Base-by-base conservation (phyloP, 2,329 filamentous ascomycete genomes). In the Fusarium vanettenii region DNA sequence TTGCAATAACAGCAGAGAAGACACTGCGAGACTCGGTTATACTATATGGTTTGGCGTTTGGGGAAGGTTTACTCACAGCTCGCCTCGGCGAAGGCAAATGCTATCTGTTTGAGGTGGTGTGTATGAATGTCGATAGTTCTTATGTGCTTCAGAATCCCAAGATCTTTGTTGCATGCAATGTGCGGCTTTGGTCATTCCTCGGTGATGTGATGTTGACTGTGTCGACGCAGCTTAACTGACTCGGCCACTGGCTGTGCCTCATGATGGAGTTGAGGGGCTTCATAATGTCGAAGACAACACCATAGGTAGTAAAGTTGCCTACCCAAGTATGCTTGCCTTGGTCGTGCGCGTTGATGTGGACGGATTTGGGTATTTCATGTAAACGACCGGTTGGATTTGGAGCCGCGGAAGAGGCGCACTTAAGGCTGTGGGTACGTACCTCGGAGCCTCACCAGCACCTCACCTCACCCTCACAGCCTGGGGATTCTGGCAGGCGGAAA, bases 21-120 rank as follows among this genome's bases (percentile, higher is more conserved):
- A 70, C 35, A 31, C 56, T 73, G 59, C 37, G 60, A 56, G 57
- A 66, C 61, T 69, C 59, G 56, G 61, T 73, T 75, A 65, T 63
- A 73, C 50, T 73, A 65, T 60, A 60, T 62, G 48, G 63, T 65
- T 75, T 71, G 74, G 74, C 74, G 74, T 76, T 76, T 55, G 57
- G 74, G 74, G 60, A 72, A 67, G 71, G 68, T 52, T 69, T 20
- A 33, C 27, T 63, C 59, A 63, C 33, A 55, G 50, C 50, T 55
- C 33, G 73, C 59, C 70, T 66, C 60, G 66, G 57, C 29, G 60
- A 64, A 69, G 74, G 48, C 64, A 57, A 76, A 29, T 67, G 55
- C 43, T 70, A 16, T 65, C 60, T 60, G 60, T 55, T 27, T 37
- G 57, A 64, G 59, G 37, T 5, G 56, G 25, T 39, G 50, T 62